These are phyloP conservation scores for Aspergillus saccharolyticus DNA, from an alignment of 495 filamentous ascomycete species.

Conservation along the genomic window DNA sequence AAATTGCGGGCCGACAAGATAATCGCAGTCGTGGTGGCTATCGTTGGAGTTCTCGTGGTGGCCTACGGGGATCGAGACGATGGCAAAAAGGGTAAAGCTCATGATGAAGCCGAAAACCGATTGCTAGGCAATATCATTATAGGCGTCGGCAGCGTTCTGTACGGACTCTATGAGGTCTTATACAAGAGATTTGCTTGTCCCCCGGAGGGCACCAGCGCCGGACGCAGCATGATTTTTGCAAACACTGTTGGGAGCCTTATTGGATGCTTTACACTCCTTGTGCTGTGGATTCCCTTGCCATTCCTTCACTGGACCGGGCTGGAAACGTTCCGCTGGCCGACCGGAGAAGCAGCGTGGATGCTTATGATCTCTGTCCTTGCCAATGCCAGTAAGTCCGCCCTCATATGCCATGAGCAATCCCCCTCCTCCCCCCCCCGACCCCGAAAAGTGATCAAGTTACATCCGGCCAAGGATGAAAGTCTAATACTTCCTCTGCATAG, in stretches of 20 bases:
- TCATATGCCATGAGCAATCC: too few species aligned
- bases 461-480: background rate
- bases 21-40: slow-evolving; percentile 76
- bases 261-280: slow-evolving; percentile 72
- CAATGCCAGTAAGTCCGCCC: slow-evolving; percentile 63
- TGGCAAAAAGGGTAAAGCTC: slow-evolving; percentile 44
- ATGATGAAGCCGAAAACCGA: slow-evolving; percentile 52
- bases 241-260: slow-evolving; percentile 86
- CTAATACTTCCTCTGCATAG: background rate
- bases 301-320: slow-evolving; percentile 70
- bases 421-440: too few species aligned
- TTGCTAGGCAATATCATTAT: slow-evolving; percentile 86
- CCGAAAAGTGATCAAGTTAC: too few species aligned
- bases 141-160: slow-evolving; percentile 85
- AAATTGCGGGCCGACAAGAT: slow-evolving; percentile 74
- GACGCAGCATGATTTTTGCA: slow-evolving; percentile 84
- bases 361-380: slow-evolving; percentile 73
- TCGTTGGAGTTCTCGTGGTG: slow-evolving; percentile 82
- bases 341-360: slow-evolving; percentile 69
- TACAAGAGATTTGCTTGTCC: slow-evolving; percentile 92
- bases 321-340: slow-evolving; percentile 79
- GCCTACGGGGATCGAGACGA: slow-evolving; percentile 72
- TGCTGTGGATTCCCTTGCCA: slow-evolving; percentile 90
- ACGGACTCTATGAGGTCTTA: slow-evolving; percentile 94
- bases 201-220: slow-evolving; percentile 76